A percentile compares a stretch with the other conserved stretches of the same genome.
Conservation (phyloP, 139 green algal genomes). For the Spirogloea muscicola region DNA sequence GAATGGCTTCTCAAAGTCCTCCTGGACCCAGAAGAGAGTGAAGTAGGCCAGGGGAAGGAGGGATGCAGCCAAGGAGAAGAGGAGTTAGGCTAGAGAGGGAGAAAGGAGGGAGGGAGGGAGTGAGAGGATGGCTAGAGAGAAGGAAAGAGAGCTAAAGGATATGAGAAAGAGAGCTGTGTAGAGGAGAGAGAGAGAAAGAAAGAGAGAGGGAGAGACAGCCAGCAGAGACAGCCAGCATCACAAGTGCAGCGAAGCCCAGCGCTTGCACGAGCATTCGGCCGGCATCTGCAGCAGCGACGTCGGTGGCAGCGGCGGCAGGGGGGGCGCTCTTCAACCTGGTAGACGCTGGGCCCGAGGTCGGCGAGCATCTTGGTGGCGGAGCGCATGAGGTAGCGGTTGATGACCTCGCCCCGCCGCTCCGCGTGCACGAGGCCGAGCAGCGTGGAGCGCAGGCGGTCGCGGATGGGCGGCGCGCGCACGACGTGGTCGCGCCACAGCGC, state of each 20-base stretch:
- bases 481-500: conserved; percentile 88
- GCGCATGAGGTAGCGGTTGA: conserved; percentile 74
- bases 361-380: conserved; percentile 85
- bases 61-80: background rate
- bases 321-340: conserved; percentile 13
- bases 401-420: conserved; percentile 81
- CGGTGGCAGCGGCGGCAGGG: too few species aligned
- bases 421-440: conserved; percentile 67
- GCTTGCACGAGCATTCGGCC: too few species aligned
- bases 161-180: too few species aligned
- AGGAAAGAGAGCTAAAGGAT: too few species aligned
- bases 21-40: conserved; percentile 65
- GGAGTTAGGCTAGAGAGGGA: background rate
- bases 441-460: conserved; percentile 64
- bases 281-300: too few species aligned
- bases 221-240: too few species aligned
- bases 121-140: background rate
- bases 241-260: too few species aligned
- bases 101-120: background rate
- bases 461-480: conserved; percentile 68
- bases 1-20: conserved; percentile 91
- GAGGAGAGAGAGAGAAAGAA: too few species aligned
- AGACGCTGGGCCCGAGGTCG: conserved; percentile 78
- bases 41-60: background rate
- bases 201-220: too few species aligned